Percentiles rank a stretch among this genome's conserved stretches.
phyloP scores from a whole-genome alignment of 108 stramenopile genomes.

The Seminavis robusta region DNA sequence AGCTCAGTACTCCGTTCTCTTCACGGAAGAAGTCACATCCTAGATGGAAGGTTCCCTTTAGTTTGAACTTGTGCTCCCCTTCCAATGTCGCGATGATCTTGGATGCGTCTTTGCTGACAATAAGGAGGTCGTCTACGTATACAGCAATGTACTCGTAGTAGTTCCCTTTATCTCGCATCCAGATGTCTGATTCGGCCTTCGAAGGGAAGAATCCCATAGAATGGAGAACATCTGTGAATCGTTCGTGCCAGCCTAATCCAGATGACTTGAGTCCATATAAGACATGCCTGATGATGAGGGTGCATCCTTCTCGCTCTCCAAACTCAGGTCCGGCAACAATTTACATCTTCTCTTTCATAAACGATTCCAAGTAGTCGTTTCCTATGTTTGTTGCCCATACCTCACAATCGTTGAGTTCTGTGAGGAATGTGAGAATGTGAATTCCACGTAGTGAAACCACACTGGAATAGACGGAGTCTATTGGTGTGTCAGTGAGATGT shows the following conservation, averaged over 20 bases:
- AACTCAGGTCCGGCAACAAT: constrained; percentile 46
- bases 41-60: constrained; percentile 18
- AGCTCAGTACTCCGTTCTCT: constrained; percentile 8
- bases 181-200: constrained; percentile 33
- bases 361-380: constrained; percentile 20
- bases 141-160: constrained; percentile 29
- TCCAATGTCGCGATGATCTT: neutral
- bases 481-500: constrained; percentile 13
- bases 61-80: constrained; percentile 13
- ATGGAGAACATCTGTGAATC: constrained; percentile 1
- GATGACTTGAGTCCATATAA: constrained; percentile 31
- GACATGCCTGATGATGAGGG: constrained; percentile 19
- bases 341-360: constrained; percentile 28
- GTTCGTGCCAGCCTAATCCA: constrained; percentile 10
- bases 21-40: constrained; percentile 5
- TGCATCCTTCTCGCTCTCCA: constrained; percentile 20
- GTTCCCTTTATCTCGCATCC: constrained; percentile 17
- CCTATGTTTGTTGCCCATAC: constrained; percentile 20
- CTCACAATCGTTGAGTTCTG: constrained; percentile 30
- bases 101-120: constrained; percentile 8
- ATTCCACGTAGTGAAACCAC: constrained; percentile 23
- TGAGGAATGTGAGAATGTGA: constrained; percentile 16
- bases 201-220: constrained; percentile 26
- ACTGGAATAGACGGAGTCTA: constrained; percentile 19
- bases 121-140: constrained; percentile 31